Evolutionary conservation across 1,284 basidiomycete genomes (phyloP).

Genomic region (Cryptococcus hybrid): DNA sequence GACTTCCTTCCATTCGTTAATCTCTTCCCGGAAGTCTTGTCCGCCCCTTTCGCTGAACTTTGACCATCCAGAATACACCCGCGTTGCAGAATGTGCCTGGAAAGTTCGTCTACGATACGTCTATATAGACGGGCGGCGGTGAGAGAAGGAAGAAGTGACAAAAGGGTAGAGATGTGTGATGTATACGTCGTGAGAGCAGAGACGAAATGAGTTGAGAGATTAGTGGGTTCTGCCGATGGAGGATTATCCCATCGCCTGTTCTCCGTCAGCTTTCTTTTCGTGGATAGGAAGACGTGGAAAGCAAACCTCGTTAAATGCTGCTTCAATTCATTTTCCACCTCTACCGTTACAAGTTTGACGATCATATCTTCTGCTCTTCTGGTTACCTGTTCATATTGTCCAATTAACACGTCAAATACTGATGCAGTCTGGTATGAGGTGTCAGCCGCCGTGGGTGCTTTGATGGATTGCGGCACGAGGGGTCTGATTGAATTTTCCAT

Average conservation of each 20-base stretch:
- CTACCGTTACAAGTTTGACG: conserved; percentile 70
- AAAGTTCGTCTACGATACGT: conserved; percentile 62
- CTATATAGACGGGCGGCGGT: conserved; percentile 65
- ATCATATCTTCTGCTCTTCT: conserved; percentile 80
- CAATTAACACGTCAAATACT: conserved; percentile 71
- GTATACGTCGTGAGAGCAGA: conserved; percentile 69
- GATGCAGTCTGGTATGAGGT: conserved; percentile 51
- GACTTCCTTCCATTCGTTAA: conserved; percentile 74
- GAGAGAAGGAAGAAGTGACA: conserved; percentile 59
- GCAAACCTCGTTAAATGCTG: conserved; percentile 59
- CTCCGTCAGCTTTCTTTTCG: not conserved
- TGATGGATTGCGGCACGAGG: conserved; percentile 36
- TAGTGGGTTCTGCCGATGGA: conserved; percentile 24
- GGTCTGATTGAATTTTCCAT: conserved; percentile 31
- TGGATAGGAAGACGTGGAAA: conserved; percentile 5
- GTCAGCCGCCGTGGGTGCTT: not conserved
- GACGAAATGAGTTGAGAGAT: conserved; percentile 63
- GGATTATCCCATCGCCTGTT: conserved; percentile 46
- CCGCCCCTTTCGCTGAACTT: conserved; percentile 60
- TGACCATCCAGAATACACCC: conserved; percentile 69
- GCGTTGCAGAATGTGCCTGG: conserved; percentile 75
- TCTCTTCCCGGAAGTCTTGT: conserved; percentile 62
- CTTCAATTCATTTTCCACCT: conserved; percentile 72
- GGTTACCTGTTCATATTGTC: conserved; percentile 61
- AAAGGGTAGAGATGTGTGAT: conserved; percentile 65